Evolutionary conservation across 129 eudicot genomes (phyloP).

Genomic region (Deinandra increscens): DNA sequence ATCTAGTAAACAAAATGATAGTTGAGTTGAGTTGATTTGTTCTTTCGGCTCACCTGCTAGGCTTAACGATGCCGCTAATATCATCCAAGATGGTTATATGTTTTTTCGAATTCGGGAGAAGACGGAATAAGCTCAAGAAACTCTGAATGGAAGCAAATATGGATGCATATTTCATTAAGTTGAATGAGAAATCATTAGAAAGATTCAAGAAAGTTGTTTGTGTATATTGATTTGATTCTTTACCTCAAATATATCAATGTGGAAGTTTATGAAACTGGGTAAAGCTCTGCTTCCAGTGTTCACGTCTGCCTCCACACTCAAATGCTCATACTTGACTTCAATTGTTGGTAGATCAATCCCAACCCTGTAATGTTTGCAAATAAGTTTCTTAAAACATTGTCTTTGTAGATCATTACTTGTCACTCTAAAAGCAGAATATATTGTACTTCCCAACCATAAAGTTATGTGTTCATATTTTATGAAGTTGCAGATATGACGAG

Average conservation of each 20-base stretch:
- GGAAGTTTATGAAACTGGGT: constrained; percentile 52
- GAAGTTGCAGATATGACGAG: too few relatives aligned
- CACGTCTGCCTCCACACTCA: constrained; percentile 64
- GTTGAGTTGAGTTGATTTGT: constrained; percentile 4
- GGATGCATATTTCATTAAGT: background rate
- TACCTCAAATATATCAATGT: constrained; percentile 55
- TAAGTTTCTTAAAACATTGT: background rate
- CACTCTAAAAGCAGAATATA: too few relatives aligned
- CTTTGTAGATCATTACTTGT: background rate
- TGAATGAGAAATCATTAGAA: background rate
- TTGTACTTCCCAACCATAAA: too few relatives aligned
- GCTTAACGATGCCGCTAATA: constrained; percentile 73
- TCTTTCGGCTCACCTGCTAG: constrained; percentile 54
- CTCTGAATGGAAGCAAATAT: constrained; percentile 24
- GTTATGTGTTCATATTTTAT: too few relatives aligned
- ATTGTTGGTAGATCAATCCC: constrained; percentile 63
- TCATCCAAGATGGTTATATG: constrained; percentile 66
- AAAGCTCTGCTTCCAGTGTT: constrained; percentile 62
- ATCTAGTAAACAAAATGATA: background rate
- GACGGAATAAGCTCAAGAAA: constrained; percentile 37
- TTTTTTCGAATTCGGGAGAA: constrained; percentile 60
- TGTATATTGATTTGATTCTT: background rate
- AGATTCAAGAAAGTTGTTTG: background rate
- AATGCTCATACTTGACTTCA: constrained; percentile 63
- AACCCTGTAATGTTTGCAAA: constrained; percentile 39